phyloP scores from a whole-genome alignment of 179 eudicot genomes.

The Beta lomatogona region DNA sequence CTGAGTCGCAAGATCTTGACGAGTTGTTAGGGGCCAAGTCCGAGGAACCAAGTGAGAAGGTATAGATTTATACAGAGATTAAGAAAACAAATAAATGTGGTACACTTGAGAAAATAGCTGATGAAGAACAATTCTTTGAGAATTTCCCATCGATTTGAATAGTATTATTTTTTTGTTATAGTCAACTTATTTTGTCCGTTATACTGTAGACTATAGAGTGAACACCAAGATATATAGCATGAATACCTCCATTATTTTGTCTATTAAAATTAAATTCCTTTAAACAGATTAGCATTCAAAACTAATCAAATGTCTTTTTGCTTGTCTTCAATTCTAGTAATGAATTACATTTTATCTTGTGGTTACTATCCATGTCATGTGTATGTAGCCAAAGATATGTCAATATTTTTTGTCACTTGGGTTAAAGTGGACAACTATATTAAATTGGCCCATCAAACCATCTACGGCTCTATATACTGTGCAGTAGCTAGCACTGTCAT shows the following conservation, averaged over 20 bases:
- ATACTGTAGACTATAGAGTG: slow-evolving; percentile 27
- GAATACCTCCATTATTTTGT: slow-evolving; percentile 21
- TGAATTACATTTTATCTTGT: slow-evolving; percentile 1
- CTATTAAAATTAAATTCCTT: slow-evolving; percentile 17
- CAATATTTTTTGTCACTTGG: no score
- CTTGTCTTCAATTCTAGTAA: slow-evolving; percentile 2
- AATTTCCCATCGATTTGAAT: slow-evolving; percentile 2
- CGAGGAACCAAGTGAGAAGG: slow-evolving; percentile 40
- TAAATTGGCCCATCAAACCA: no score
- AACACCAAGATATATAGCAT: slow-evolving; percentile 26
- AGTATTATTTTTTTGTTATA: slow-evolving; percentile 10
- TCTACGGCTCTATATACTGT: no score
- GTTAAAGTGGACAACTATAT: no score
- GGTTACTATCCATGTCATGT: neutral
- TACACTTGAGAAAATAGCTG: slow-evolving; percentile 3
- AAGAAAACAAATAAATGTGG: slow-evolving; percentile 3
- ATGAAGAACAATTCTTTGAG: slow-evolving; percentile 12
- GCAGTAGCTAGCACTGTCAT: no score
- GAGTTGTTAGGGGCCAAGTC: slow-evolving; percentile 34
- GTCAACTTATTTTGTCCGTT: slow-evolving; percentile 3
- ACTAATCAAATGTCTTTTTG: neutral
- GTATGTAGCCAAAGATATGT: neutral
- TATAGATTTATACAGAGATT: slow-evolving; percentile 26
- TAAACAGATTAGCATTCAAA: slow-evolving; percentile 20
- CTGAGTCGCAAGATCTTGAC: slow-evolving; percentile 36